phyloP scores from a whole-genome alignment of 441 rosid genomes.

The Erodium trifolium region DNA sequence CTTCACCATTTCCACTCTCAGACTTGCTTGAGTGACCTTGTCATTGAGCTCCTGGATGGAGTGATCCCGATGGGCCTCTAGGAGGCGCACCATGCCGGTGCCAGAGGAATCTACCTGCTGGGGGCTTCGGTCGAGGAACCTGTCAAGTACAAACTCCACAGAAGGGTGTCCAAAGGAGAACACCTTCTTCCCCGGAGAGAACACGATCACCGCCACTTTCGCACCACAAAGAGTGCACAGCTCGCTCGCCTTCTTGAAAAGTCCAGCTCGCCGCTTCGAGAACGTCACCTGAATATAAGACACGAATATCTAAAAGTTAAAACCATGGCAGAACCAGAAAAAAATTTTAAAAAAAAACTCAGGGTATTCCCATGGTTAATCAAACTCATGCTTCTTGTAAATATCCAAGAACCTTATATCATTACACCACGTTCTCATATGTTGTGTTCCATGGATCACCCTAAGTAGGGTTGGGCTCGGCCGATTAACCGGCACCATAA shows the following conservation, averaged over 20 bases:
- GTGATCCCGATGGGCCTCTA: not conserved
- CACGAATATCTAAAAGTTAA: too few species aligned
- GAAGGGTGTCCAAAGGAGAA: not conserved
- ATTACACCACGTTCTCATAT: too few species aligned
- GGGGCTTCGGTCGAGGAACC: not conserved
- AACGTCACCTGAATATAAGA: not conserved
- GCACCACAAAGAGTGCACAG: not conserved
- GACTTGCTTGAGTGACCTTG: not conserved
- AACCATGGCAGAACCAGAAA: too few species aligned
- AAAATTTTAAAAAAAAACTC: too few species aligned
- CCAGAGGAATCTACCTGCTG: not conserved
- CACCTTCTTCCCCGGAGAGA: not conserved
- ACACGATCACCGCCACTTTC: not conserved
- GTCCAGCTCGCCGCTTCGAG: not conserved
- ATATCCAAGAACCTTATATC: too few species aligned
- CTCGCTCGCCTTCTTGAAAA: not conserved
- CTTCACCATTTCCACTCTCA: not conserved
- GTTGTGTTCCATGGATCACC: too few species aligned
- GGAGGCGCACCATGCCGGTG: not conserved
- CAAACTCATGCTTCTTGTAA: too few species aligned
- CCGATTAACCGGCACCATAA: too few species aligned
- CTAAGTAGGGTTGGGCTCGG: too few species aligned
- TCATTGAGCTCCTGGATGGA: not conserved
- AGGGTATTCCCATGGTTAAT: too few species aligned
- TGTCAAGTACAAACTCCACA: not conserved